phyloP scores from a whole-genome alignment of 2,329 filamentous ascomycete species.

The Pseudogymnoascus sp. region DNA sequence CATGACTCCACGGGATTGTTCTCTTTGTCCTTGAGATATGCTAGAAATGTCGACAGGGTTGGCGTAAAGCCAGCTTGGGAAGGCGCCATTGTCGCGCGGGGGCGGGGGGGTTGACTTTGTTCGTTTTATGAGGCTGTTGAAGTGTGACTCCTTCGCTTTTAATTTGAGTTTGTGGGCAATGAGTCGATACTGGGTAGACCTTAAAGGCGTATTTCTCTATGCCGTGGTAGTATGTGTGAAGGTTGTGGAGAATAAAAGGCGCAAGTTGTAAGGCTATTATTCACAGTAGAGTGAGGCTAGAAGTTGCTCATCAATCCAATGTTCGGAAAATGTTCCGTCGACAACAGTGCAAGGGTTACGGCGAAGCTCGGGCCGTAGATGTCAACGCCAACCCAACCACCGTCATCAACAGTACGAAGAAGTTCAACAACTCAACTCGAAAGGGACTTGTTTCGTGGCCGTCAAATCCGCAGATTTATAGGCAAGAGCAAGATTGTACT shows the following conservation, averaged over 20 bases:
- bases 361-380: constrained; percentile 5
- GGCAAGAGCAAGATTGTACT: not conserved
- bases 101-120: not conserved
- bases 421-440: constrained; percentile 1
- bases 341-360: constrained; percentile 3
- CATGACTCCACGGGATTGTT: constrained; percentile 66
- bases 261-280: constrained; percentile 6
- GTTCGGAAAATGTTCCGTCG: constrained; percentile 6
- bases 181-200: not conserved
- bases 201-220: not conserved
- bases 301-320: constrained; percentile 1
- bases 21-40: constrained; percentile 61
- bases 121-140: not conserved
- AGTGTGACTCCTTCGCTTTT: not conserved
- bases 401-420: constrained; percentile 8
- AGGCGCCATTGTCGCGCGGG: constrained; percentile 42
- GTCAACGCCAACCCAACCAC: constrained; percentile 5
- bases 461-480: constrained; percentile 3
- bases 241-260: not conserved
- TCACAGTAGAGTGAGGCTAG: not conserved
- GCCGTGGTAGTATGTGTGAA: not conserved
- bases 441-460: constrained; percentile 4
- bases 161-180: not conserved
- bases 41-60: constrained; percentile 69
- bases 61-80: constrained; percentile 51